phyloP scores from a whole-genome alignment of 1,284 basidiomycete species.

The Mrakiaceae sp. region DNA sequence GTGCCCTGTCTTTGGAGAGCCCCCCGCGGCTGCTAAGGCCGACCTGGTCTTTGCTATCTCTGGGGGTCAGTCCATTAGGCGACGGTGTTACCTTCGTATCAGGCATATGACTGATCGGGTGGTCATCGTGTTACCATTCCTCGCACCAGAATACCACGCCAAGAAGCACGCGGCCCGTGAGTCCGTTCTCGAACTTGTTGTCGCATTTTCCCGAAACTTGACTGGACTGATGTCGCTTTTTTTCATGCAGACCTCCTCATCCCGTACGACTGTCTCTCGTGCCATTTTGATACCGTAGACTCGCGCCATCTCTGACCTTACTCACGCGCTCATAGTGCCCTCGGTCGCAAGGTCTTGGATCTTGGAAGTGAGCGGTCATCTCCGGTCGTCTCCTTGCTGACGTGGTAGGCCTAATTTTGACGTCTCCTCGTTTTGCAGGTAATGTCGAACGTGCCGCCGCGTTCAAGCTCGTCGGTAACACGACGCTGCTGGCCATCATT shows the following conservation, averaged over 20 bases:
- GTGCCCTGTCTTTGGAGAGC: constrained; percentile 67
- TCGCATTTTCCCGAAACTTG: neutral
- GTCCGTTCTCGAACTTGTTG: neutral
- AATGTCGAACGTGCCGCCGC: constrained; percentile 53
- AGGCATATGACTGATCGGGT: neutral
- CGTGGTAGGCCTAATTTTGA: constrained; percentile 37
- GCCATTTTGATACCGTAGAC: too few species aligned
- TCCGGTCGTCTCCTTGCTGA: neutral
- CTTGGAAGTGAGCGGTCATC: constrained; percentile 27
- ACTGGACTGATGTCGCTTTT: neutral
- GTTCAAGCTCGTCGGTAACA: constrained; percentile 31
- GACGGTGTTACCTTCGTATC: neutral
- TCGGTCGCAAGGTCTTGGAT: constrained; percentile 56
- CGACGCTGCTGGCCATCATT: constrained; percentile 27
- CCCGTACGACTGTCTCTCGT: constrained; percentile 33
- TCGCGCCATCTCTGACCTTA: too few species aligned
- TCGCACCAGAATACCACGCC: constrained; percentile 51
- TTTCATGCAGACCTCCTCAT: constrained; percentile 39
- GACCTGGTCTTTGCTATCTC: constrained; percentile 65
- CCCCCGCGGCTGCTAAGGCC: constrained; percentile 51
- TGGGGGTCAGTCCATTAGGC: constrained; percentile 35
- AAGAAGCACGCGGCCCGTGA: constrained; percentile 65
- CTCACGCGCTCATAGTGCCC: constrained; percentile 31
- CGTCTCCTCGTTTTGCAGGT: constrained; percentile 44
- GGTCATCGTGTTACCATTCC: neutral